A percentile compares a stretch with the other conserved stretches of the same genome.
Evolutionary conservation across 2,329 filamentous ascomycete species (phyloP).

Genomic region (Cladobotryum protrusum): DNA sequence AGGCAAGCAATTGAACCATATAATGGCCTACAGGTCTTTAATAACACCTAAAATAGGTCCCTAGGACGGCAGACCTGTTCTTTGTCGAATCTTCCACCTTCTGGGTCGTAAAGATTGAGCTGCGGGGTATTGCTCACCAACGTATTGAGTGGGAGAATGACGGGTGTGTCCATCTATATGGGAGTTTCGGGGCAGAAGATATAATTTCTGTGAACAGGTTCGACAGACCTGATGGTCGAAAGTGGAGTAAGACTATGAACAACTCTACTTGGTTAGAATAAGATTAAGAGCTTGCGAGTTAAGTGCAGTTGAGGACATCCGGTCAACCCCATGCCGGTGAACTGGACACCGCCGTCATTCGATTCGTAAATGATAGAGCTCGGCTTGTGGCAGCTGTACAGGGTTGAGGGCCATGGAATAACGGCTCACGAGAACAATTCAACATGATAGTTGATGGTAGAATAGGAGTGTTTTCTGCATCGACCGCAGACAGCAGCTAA

Average conservation of each 20-base stretch:
- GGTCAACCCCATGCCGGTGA: no score
- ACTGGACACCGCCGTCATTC: no score
- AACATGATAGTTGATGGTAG: no score
- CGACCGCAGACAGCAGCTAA: no score
- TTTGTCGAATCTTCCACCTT: conserved; percentile 33
- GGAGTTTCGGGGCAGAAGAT: conserved; percentile 46
- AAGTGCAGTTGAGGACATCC: no score
- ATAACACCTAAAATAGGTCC: conserved; percentile 27
- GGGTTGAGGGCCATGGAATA: no score
- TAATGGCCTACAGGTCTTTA: background rate
- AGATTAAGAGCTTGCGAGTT: background rate
- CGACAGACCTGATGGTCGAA: conserved; percentile 32
- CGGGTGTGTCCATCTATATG: conserved; percentile 52
- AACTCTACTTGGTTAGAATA: conserved; percentile 35
- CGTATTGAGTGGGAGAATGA: conserved; percentile 28
- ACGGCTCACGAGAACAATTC: no score
- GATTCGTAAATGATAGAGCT: no score
- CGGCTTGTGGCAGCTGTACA: no score
- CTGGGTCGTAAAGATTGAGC: conserved; percentile 47
- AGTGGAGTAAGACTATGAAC: conserved; percentile 41
- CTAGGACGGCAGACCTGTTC: conserved; percentile 37
- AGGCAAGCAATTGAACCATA: conserved; percentile 30
- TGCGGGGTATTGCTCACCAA: conserved; percentile 42
- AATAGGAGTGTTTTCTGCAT: no score
- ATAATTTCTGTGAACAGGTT: conserved; percentile 42